Percentiles rank a stretch among this genome's conserved stretches.
These are phyloP conservation scores for Lachnellula suecica DNA, from an alignment of 2,329 filamentous ascomycete genomes.

Conservation along the genomic window DNA sequence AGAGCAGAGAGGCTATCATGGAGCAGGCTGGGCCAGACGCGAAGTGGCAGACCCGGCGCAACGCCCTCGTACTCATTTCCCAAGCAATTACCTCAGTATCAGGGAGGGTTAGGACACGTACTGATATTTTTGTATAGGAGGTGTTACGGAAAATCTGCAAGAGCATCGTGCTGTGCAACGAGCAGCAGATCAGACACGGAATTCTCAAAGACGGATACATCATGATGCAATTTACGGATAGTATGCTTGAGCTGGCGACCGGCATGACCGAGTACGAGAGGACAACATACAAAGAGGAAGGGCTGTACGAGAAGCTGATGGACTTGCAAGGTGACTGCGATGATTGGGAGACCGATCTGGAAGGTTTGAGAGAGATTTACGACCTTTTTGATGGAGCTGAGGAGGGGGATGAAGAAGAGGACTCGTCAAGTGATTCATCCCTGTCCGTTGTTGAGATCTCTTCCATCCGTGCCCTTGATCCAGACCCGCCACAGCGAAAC, in stretches of 20 bases:
- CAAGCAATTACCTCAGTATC: too few species aligned
- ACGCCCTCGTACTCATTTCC: slow-evolving; percentile 4
- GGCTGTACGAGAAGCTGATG: slow-evolving; percentile 14
- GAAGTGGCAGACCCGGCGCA: slow-evolving; percentile 12
- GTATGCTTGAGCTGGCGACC: slow-evolving; percentile 7
- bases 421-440: slow-evolving; percentile 1
- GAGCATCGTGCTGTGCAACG: slow-evolving; percentile 15
- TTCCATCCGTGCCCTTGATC: background rate
- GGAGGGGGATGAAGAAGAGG: slow-evolving; percentile 1
- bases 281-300: slow-evolving; percentile 18
- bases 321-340: slow-evolving; percentile 14
- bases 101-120: too few species aligned
- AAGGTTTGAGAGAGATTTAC: slow-evolving; percentile 6
- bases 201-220: slow-evolving; percentile 5
- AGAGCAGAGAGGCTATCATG: background rate
- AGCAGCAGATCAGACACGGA: slow-evolving; percentile 3
- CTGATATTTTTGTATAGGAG: slow-evolving; percentile 6
- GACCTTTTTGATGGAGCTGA: slow-evolving; percentile 8
- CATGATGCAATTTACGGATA: slow-evolving; percentile 7
- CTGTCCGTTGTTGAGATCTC: background rate
- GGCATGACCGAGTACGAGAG: background rate
- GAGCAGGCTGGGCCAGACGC: slow-evolving; percentile 9
- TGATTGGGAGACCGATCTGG: slow-evolving; percentile 11
- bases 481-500: background rate
- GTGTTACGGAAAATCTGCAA: slow-evolving; percentile 17